Evolutionary conservation across 306 rosid species (phyloP).

Genomic region (Quercus gilva): DNA sequence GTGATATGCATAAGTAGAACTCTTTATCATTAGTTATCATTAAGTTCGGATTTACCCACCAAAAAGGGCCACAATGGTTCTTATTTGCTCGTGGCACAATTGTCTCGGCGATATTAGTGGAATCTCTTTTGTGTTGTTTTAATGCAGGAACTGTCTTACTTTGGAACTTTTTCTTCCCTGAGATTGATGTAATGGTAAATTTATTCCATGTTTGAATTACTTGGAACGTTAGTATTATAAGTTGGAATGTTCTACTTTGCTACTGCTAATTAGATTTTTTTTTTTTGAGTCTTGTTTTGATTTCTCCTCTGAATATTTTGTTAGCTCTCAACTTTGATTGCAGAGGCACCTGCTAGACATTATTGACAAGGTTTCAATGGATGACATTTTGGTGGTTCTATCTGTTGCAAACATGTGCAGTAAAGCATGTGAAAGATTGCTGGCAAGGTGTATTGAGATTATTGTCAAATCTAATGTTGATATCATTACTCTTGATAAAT

Average conservation of each 20-base stretch:
- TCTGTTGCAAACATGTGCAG: slow-evolving; percentile 47
- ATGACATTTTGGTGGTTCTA: slow-evolving; percentile 54
- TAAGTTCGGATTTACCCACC: background rate
- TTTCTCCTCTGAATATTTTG: background rate
- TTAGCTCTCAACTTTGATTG: slow-evolving; percentile 21
- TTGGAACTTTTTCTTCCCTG: background rate
- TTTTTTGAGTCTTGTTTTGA: background rate
- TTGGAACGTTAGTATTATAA: background rate
- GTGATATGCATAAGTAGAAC: background rate
- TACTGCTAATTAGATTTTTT: background rate
- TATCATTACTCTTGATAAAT: slow-evolving; percentile 46
- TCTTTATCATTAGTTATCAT: background rate
- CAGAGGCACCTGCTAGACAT: slow-evolving; percentile 50
- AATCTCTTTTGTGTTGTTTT: background rate
- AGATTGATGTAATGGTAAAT: background rate
- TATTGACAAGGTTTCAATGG: slow-evolving; percentile 41
- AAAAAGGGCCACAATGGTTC: background rate
- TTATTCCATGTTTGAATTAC: background rate
- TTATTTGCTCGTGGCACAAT: background rate
- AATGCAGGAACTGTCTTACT: background rate
- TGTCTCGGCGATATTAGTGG: background rate
- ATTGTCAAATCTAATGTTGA: slow-evolving; percentile 48
- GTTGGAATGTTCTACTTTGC: background rate
- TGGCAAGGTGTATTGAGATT: slow-evolving; percentile 32
- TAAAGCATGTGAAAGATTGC: slow-evolving; percentile 37